Percentiles rank a stretch among this genome's conserved stretches.
phyloP scores from a whole-genome alignment of 495 filamentous ascomycete species.

The Penicillium simplicissimum region DNA sequence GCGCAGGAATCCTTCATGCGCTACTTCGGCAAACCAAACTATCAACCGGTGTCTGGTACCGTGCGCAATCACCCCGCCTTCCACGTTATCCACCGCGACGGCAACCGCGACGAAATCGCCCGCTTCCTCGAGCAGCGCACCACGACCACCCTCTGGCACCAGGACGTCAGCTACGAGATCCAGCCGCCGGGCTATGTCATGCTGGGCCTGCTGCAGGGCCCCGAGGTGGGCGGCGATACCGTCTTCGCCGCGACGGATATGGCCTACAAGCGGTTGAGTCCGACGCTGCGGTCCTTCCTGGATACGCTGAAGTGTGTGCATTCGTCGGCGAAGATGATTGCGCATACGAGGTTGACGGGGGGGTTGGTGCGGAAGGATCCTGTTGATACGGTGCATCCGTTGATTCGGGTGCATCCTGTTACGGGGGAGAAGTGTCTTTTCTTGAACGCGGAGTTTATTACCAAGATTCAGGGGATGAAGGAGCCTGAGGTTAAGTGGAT shows the following conservation, averaged over 20 bases:
- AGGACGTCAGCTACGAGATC: constrained; percentile 61
- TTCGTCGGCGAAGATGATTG: constrained; percentile 73
- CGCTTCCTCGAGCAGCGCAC: constrained; percentile 56
- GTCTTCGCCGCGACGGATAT: constrained; percentile 74
- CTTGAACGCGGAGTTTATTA: constrained; percentile 80
- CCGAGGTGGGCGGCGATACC: constrained; percentile 71
- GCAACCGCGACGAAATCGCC: constrained; percentile 55
- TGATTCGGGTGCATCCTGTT: constrained; percentile 73
- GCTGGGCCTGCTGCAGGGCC: constrained; percentile 57
- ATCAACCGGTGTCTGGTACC: constrained; percentile 57
- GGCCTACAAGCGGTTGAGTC: constrained; percentile 72
- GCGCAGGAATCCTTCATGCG: constrained; percentile 60
- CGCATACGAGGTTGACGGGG: constrained; percentile 59
- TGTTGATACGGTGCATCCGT: constrained; percentile 67
- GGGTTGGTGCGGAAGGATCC: constrained; percentile 70
- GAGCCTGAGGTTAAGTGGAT: constrained; percentile 59
- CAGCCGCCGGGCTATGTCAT: constrained; percentile 60
- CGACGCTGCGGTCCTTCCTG: constrained; percentile 68
- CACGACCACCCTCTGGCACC: constrained; percentile 59
- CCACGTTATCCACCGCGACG: constrained; percentile 62
- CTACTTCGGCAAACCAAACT: constrained; percentile 61
- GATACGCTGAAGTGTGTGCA: constrained; percentile 73
- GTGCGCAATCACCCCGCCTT: constrained; percentile 56
- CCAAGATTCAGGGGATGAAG: constrained; percentile 70
- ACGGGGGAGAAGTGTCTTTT: constrained; percentile 81